Evolutionary conservation across 345 rosid genomes (phyloP), one percentile per base, ranked within the genome.

Genomic region (sweet orange (Citrus sinensis)): DNA sequence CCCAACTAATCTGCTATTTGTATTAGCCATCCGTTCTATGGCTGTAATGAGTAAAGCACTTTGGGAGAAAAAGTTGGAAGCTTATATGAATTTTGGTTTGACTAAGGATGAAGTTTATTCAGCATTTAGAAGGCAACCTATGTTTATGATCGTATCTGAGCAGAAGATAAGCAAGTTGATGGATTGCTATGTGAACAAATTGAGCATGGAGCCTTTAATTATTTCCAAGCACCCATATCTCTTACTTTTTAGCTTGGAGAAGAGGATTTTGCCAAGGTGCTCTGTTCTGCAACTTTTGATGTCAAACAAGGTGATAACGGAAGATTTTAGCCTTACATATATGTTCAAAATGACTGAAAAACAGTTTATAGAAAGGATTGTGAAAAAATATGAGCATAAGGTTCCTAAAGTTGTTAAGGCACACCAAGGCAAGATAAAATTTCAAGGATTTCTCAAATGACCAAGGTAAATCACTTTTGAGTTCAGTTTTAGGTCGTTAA

Each of bases 231-330:
- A 30, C 40, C 83, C 80, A 63, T 10, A 22, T 34, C 29, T 76
- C 60, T 20, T 76, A 46, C 46, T 64, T 14, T n/a, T 76, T 25
- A 71, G 80, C 68, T 9, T 80, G 60, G 83, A 80, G 67, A 70
- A 63, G 72, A 80, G 83, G 62, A 80, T 80, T 54, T 27, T 71
- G 24, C 83, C 79, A 17, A 80, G 83, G 42, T 76, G 60, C 55
- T 70, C 80, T 22, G 73, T 76, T 71, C 34, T 80, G 54, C 42
- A 40, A 13, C 67, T 80, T 56, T 64, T 80, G 83, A 34, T 61
- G 67, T 76, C 80, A 19, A 76, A 71, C 68, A 67, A 63, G 7
- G 42, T 76, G 73, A 71, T 76, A 24, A 74, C 17, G 5, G 20
- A 24, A 70, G 70, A 42, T 56, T 3, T 55, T 59, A 69, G 25